Percentiles rank a stretch among this genome's conserved stretches.
Evolutionary conservation across 192 early-diverging fungal genomes (phyloP).

Genomic region (Backusella morwellensis): DNA sequence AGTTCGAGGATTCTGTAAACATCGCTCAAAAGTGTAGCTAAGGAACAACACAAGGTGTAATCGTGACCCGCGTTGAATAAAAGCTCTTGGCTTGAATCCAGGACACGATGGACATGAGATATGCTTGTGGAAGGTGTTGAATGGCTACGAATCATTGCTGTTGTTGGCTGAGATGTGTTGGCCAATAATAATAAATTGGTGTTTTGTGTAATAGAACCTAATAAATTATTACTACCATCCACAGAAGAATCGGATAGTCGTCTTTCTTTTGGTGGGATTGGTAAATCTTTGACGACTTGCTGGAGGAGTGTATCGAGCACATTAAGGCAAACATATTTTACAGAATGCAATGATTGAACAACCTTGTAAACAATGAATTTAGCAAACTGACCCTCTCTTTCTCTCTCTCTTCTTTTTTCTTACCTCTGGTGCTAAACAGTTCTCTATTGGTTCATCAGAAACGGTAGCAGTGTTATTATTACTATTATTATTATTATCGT

Average conservation of each 20-base stretch:
- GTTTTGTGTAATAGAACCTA: constrained; percentile 28
- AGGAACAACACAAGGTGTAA: constrained; percentile 53
- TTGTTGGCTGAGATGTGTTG: background rate
- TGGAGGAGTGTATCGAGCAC: constrained; percentile 49
- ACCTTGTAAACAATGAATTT: constrained; percentile 27
- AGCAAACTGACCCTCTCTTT: background rate
- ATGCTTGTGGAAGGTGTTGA: constrained; percentile 21
- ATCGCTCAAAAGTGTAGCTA: constrained; percentile 50
- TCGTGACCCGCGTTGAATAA: constrained; percentile 26
- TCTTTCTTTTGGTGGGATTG: background rate
- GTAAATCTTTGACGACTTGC: constrained; percentile 34
- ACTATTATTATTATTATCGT: background rate
- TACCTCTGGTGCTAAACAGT: background rate
- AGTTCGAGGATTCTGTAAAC: constrained; percentile 48
- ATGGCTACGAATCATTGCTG: constrained; percentile 14
- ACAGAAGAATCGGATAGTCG: constrained; percentile 26
- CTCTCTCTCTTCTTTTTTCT: background rate
- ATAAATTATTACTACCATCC: background rate
- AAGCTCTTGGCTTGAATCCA: constrained; percentile 15
- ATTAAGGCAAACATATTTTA: constrained; percentile 49
- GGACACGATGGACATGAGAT: constrained; percentile 11
- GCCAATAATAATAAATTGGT: constrained; percentile 10
- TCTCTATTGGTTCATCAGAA: background rate
- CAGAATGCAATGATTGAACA: constrained; percentile 44
- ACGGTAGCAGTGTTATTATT: background rate